These are phyloP conservation scores for Trichoderma sp. DNA, from an alignment of 2,329 filamentous ascomycete species.

Conservation along the genomic window DNA sequence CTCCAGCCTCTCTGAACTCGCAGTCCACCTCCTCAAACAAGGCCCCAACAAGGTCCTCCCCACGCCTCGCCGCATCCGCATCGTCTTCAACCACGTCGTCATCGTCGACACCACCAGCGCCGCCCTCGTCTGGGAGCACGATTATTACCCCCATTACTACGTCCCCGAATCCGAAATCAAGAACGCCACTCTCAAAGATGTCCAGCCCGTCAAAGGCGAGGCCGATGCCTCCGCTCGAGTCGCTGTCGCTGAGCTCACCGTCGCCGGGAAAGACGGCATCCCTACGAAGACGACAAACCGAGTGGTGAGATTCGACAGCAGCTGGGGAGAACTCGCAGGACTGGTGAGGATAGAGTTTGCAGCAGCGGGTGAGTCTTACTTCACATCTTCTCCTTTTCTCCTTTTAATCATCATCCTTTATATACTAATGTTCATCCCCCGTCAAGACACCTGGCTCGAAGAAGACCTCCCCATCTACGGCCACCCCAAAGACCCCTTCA, in stretches of 20 bases:
- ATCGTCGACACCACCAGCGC: constrained; percentile 43
- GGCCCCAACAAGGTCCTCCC: constrained; percentile 30
- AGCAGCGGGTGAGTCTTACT: constrained; percentile 34
- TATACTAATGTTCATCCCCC: background rate
- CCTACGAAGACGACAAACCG: constrained; percentile 34
- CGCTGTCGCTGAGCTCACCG: constrained; percentile 35
- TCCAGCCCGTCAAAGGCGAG: constrained; percentile 30
- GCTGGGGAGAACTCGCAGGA: constrained; percentile 36
- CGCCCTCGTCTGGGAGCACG: constrained; percentile 48
- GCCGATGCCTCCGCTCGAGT: constrained; percentile 31
- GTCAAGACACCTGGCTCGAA: constrained; percentile 47
- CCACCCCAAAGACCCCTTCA: constrained; percentile 69
- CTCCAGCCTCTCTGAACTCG: constrained; percentile 33
- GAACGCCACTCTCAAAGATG: constrained; percentile 33
- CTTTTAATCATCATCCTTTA: background rate
- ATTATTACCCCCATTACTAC: constrained; percentile 50
- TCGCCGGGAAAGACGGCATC: constrained; percentile 30
- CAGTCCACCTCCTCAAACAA: constrained; percentile 30
- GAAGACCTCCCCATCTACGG: constrained; percentile 61
- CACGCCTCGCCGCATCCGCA: constrained; percentile 36
- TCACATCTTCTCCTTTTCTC: fast-evolving
- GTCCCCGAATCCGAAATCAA: constrained; percentile 36
- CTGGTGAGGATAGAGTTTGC: constrained; percentile 39
- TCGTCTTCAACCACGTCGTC: constrained; percentile 35
- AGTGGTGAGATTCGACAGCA: constrained; percentile 41